Evolutionary conservation across 345 rosid species (phyloP).

Genomic region (Ceriops decandra): DNA sequence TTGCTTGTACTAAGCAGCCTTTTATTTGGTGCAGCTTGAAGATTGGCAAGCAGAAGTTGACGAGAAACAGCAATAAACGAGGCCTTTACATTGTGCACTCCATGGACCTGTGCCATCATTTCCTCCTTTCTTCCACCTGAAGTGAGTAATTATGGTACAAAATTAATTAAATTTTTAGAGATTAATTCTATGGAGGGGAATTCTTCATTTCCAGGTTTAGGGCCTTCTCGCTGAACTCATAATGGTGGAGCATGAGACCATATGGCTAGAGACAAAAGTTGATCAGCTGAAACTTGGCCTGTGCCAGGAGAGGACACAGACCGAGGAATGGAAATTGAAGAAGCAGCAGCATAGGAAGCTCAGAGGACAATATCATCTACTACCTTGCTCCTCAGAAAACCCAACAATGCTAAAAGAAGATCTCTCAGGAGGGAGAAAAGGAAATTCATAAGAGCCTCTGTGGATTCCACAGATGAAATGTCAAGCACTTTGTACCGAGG

Average conservation of each 20-base stretch:
- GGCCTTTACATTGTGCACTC: constrained; percentile 45
- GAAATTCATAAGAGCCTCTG: constrained; percentile 53
- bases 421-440: constrained; percentile 31
- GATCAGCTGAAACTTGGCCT: constrained; percentile 57
- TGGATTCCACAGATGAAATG: constrained; percentile 55
- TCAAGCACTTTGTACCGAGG: constrained; percentile 40
- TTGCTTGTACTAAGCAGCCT: not conserved
- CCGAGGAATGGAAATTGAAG: constrained; percentile 38
- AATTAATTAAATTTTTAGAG: not conserved
- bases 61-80: constrained; percentile 47
- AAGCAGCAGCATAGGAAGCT: constrained; percentile 30
- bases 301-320: constrained; percentile 51
- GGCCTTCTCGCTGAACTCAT: constrained; percentile 60
- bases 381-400: constrained; percentile 19
- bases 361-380: constrained; percentile 25
- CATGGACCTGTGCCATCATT: constrained; percentile 45
- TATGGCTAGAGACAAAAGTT: constrained; percentile 63
- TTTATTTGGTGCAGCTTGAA: constrained; percentile 40
- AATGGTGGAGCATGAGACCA: constrained; percentile 64
- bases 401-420: constrained; percentile 18
- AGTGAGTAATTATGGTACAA: constrained; percentile 26
- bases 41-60: constrained; percentile 53
- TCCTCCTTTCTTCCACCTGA: constrained; percentile 61
- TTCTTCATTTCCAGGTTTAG: constrained; percentile 40
- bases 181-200: not conserved